Conservation (phyloP, 768 basidiomycete genomes). For the Flagelloscypha sp. region DNA sequence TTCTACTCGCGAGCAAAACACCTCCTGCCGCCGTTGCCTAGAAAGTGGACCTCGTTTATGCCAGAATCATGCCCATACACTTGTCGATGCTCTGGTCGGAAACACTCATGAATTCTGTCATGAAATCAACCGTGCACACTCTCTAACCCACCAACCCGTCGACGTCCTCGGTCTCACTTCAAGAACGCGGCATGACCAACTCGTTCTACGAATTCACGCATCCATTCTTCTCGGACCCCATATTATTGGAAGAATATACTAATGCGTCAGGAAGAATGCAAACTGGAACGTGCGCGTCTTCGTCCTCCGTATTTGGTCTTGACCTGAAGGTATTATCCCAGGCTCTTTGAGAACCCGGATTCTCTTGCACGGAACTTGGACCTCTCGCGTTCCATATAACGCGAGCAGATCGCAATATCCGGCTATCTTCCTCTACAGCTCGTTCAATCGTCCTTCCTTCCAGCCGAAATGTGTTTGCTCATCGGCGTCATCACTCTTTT, state of each 20-base stretch:
- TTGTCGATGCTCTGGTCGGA: constrained; percentile 29
- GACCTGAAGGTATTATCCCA: no score
- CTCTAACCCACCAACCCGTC: constrained; percentile 4
- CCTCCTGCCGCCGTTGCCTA: not conserved
- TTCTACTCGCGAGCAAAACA: constrained; percentile 17
- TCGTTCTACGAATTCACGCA: constrained; percentile 35
- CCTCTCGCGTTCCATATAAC: no score
- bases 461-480: no score
- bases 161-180: constrained; percentile 5
- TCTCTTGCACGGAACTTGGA: no score
- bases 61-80: constrained; percentile 27
- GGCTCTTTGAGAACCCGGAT: constrained; percentile 45
- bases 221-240: constrained; percentile 33
- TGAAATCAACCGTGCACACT: constrained; percentile 5
- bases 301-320: no score
- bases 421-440: no score
- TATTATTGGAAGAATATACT: constrained; percentile 38
- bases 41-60: constrained; percentile 3
- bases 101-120: constrained; percentile 18
- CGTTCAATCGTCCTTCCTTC: no score
- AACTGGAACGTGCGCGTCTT: constrained; percentile 32
- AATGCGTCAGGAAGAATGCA: constrained; percentile 39
- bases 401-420: no score
- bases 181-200: constrained; percentile 33
- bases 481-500: no score